phyloP scores from a whole-genome alignment of 2,329 filamentous ascomycete species.

The Talaromyces sp. region DNA sequence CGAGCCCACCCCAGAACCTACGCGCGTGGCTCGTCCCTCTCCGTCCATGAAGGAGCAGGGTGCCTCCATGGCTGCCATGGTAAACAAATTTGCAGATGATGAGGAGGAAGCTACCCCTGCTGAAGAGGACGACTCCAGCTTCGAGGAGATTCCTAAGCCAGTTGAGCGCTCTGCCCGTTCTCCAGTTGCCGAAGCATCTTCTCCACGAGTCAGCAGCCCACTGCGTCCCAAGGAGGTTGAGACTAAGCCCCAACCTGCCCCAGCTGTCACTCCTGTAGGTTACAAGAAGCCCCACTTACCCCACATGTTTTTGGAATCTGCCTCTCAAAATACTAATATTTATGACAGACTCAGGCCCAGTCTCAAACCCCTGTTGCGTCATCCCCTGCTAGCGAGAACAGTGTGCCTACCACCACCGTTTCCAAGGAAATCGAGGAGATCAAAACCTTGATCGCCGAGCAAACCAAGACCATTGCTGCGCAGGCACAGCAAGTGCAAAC shows the following conservation, averaged over 20 bases:
- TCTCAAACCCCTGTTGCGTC: conserved; percentile 37
- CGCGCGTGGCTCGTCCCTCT: conserved; percentile 53
- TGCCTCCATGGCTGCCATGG: conserved; percentile 80
- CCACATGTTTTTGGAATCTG: background rate
- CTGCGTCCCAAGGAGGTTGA: conserved; percentile 33
- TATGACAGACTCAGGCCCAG: too few species aligned
- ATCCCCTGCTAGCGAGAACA: conserved; percentile 19
- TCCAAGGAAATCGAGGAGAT: conserved; percentile 74
- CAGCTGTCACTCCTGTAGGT: conserved; percentile 1
- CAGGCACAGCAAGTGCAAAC: conserved; percentile 75
- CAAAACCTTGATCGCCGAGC: conserved; percentile 73
- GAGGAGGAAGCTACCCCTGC: conserved; percentile 60
- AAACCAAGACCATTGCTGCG: conserved; percentile 75
- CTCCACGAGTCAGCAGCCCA: conserved; percentile 34
- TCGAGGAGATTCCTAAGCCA: conserved; percentile 82
- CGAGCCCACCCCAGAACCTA: conserved; percentile 41
- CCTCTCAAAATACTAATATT: background rate
- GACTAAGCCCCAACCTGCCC: conserved; percentile 24
- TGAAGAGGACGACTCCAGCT: conserved; percentile 73
- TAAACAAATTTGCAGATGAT: conserved; percentile 81
- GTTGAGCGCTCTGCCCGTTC: conserved; percentile 60
- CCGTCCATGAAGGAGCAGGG: conserved; percentile 82
- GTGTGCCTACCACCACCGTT: conserved; percentile 47
- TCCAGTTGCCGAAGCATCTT: conserved; percentile 25
- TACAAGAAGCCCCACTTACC: background rate